Conservation (phyloP, 495 filamentous ascomycete genomes). For the Penicillium canescens region DNA sequence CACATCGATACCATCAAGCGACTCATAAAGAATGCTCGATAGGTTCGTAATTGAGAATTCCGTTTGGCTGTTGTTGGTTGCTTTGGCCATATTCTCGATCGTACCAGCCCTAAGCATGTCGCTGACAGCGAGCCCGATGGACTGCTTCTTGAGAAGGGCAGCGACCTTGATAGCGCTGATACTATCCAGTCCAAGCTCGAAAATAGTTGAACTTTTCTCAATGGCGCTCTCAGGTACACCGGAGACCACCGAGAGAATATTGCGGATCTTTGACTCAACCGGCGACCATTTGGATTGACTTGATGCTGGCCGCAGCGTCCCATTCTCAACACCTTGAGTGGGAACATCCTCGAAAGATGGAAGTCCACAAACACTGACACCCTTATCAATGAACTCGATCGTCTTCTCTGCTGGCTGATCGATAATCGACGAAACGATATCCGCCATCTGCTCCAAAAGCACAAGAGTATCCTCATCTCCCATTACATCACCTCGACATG, state of each 20-base stretch:
- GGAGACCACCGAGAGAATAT: constrained; percentile 64
- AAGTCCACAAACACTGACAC: constrained; percentile 55
- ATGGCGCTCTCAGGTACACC: constrained; percentile 62
- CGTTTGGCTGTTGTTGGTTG: constrained; percentile 9
- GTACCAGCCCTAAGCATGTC: constrained; percentile 37
- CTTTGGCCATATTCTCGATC: constrained; percentile 31
- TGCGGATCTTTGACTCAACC: constrained; percentile 54
- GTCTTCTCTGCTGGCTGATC: constrained; percentile 43
- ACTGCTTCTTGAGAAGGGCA: constrained; percentile 34
- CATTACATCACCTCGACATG: constrained; percentile 59
- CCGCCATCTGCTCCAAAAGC: constrained; percentile 56
- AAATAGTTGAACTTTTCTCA: constrained; percentile 64
- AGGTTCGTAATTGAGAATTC: constrained; percentile 12
- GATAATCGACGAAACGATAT: constrained; percentile 54
- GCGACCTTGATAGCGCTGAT: constrained; percentile 72
- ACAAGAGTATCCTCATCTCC: constrained; percentile 36
- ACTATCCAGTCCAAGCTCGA: constrained; percentile 86
- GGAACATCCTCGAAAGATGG: constrained; percentile 24
- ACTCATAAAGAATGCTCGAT: constrained; percentile 12
- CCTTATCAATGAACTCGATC: constrained; percentile 47
- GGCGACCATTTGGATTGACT: constrained; percentile 15
- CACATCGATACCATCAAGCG: constrained; percentile 19
- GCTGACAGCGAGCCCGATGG: constrained; percentile 29
- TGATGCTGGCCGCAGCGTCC: background rate
- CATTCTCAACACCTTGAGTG: background rate